Percentiles rank a stretch among this genome's conserved stretches.
phyloP scores from a whole-genome alignment of 768 basidiomycete genomes.

The Leucocoprinus leucothites region DNA sequence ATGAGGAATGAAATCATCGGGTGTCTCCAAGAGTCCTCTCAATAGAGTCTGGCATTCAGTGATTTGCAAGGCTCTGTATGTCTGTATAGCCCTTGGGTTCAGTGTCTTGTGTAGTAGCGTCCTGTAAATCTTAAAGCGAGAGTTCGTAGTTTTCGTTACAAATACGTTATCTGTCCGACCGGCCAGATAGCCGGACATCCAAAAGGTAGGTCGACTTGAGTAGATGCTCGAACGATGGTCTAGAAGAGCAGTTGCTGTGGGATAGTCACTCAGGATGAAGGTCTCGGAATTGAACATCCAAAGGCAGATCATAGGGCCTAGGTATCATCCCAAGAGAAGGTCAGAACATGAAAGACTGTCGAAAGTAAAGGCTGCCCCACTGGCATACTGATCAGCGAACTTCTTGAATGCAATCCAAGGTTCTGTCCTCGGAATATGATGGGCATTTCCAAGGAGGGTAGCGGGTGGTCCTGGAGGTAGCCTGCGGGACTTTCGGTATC shows the following conservation, averaged over 20 bases:
- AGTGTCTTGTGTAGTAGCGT: slow-evolving; percentile 34
- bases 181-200: slow-evolving; percentile 30
- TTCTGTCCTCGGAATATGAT: slow-evolving; percentile 19
- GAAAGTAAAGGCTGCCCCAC: no score
- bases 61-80: slow-evolving; percentile 28
- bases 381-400: slow-evolving; percentile 20
- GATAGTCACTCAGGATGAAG: slow-evolving; percentile 44
- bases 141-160: slow-evolving; percentile 13
- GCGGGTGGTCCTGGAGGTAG: slow-evolving; percentile 26
- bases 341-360: no score
- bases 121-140: neutral
- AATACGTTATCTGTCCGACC: slow-evolving; percentile 29
- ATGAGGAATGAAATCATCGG: no score
- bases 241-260: slow-evolving; percentile 41
- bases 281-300: slow-evolving; percentile 31
- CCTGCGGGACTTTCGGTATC: neutral
- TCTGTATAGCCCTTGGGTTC: slow-evolving; percentile 29
- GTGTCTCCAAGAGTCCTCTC: no score
- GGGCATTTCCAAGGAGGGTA: slow-evolving; percentile 23
- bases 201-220: slow-evolving; percentile 40
- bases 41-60: slow-evolving; percentile 21
- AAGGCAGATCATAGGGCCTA: no score
- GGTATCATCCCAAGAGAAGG: no score
- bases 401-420: slow-evolving; percentile 18
- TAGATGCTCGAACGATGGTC: slow-evolving; percentile 45